phyloP scores from a whole-genome alignment of 2,329 filamentous ascomycete genomes.

The Talaromyces sp. region DNA sequence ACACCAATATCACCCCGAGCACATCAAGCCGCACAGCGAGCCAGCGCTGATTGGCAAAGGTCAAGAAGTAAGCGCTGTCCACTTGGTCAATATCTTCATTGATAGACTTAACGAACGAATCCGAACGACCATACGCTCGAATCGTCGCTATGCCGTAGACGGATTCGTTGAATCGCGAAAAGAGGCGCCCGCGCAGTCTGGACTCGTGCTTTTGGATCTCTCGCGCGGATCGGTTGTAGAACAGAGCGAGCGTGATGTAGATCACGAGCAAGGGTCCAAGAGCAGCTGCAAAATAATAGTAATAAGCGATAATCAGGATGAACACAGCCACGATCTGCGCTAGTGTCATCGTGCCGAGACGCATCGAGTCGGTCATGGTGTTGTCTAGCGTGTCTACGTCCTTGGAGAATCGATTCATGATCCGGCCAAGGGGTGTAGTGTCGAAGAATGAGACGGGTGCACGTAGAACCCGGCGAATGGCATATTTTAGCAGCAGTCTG shows the following conservation, averaged over 20 bases:
- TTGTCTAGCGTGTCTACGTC: slow-evolving; percentile 95
- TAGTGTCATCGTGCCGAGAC: slow-evolving; percentile 83
- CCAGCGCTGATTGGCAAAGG: slow-evolving; percentile 94
- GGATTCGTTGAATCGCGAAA: slow-evolving; percentile 82
- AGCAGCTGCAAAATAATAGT: slow-evolving; percentile 71
- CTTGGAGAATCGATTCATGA: slow-evolving; percentile 86
- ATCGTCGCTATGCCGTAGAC: slow-evolving; percentile 74
- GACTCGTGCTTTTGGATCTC: slow-evolving; percentile 88
- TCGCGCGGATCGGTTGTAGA: slow-evolving; percentile 79
- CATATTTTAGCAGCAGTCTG: slow-evolving; percentile 63
- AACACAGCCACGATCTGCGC: slow-evolving; percentile 75
- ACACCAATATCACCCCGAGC: slow-evolving; percentile 79
- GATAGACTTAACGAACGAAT: slow-evolving; percentile 68
- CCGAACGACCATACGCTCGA: slow-evolving; percentile 78
- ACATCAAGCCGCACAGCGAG: slow-evolving; percentile 78
- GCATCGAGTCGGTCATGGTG: slow-evolving; percentile 74
- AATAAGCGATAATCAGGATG: slow-evolving; percentile 80
- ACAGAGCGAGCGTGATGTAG: slow-evolving; percentile 73
- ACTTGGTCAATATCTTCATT: slow-evolving; percentile 76
- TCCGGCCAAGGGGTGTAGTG: slow-evolving; percentile 82
- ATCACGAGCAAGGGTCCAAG: slow-evolving; percentile 60
- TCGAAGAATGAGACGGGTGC: slow-evolving; percentile 70
- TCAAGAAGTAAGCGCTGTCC: slow-evolving; percentile 91
- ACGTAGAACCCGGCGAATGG: slow-evolving; percentile 65
- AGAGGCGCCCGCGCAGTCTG: slow-evolving; percentile 66